phyloP scores from a whole-genome alignment of 164 flowering plant species.

The Vitis rupestris region DNA sequence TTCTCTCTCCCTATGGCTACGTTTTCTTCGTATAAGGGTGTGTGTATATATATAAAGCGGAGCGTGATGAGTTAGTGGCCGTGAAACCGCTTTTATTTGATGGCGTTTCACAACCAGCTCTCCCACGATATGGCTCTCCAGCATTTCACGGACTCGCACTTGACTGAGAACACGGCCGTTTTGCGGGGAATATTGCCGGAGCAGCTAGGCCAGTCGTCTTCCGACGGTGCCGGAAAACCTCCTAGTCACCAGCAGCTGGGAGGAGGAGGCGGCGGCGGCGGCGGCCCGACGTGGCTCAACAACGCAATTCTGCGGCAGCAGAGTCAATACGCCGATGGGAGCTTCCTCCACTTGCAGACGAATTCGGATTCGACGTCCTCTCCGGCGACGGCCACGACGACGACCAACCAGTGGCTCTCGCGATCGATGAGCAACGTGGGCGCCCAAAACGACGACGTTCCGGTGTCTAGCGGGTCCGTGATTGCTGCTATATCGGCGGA shows the following conservation, averaged over 20 bases:
- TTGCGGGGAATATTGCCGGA: conserved; percentile 22
- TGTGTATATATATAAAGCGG: no score
- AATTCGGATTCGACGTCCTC: conserved; percentile 25
- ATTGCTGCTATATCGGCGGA: not conserved
- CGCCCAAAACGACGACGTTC: conserved; percentile 1
- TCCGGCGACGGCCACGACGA: conserved; percentile 14
- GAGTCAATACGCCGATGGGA: conserved; percentile 29
- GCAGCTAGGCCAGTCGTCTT: conserved; percentile 20
- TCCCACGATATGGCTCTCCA: conserved; percentile 48
- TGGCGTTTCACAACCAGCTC: conserved; percentile 40
- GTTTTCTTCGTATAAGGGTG: no score
- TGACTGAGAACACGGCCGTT: conserved; percentile 19
- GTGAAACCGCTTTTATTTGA: conserved; percentile 6
- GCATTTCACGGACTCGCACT: conserved; percentile 36
- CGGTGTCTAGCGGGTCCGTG: conserved; percentile 2
- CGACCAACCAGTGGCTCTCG: conserved; percentile 11
- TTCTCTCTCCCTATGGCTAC: no score
- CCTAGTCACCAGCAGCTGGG: conserved; percentile 12
- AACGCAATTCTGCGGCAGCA: conserved; percentile 48
- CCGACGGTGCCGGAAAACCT: conserved; percentile 15
- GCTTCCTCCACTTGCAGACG: conserved; percentile 50
- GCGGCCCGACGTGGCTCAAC: conserved; percentile 59
- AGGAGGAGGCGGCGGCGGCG: conserved; percentile 12
- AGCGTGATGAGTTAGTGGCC: no score
- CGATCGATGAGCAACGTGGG: conserved; percentile 3